Evolutionary conservation across 140 eudicot species (phyloP).

Genomic region (Anethum foeniculum): DNA sequence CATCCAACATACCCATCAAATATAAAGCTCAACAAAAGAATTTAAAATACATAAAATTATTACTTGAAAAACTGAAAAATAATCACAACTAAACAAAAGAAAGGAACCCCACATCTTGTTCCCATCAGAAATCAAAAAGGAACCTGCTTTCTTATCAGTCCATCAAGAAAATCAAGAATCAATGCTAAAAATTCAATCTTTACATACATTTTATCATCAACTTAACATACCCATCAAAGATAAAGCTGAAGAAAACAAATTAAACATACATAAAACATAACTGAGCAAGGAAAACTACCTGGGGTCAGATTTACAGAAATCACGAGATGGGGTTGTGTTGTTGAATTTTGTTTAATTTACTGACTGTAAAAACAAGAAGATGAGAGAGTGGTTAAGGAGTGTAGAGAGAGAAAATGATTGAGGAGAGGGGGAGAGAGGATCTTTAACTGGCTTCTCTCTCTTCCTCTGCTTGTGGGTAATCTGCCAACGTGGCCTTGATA

Average conservation of each 20-base stretch:
- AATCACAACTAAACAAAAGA: background rate
- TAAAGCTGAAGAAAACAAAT: background rate
- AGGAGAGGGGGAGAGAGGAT: conserved; percentile 47
- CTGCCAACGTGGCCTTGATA: conserved; percentile 84
- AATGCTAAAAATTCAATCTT: background rate
- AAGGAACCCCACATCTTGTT: background rate
- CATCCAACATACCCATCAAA: background rate
- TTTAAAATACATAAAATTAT: background rate
- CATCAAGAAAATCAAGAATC: background rate
- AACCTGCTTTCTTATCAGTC: background rate
- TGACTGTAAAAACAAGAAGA: conserved; percentile 15
- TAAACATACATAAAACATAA: background rate
- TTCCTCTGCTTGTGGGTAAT: conserved; percentile 16
- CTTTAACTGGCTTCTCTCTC: conserved; percentile 77
- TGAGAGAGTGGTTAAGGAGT: conserved; percentile 21
- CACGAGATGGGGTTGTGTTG: background rate
- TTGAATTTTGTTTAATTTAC: background rate
- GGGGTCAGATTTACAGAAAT: conserved; percentile 12
- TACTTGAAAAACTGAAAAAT: background rate
- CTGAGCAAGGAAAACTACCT: background rate
- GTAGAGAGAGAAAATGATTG: conserved; percentile 20
- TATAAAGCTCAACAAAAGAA: background rate
- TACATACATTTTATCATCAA: conserved; percentile 8
- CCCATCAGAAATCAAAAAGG: background rate
- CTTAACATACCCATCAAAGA: conserved; percentile 1